Evolutionary conservation across 768 basidiomycete genomes (phyloP), one percentile per base, ranked within the genome.

Genomic region (Tylopilus sp.): DNA sequence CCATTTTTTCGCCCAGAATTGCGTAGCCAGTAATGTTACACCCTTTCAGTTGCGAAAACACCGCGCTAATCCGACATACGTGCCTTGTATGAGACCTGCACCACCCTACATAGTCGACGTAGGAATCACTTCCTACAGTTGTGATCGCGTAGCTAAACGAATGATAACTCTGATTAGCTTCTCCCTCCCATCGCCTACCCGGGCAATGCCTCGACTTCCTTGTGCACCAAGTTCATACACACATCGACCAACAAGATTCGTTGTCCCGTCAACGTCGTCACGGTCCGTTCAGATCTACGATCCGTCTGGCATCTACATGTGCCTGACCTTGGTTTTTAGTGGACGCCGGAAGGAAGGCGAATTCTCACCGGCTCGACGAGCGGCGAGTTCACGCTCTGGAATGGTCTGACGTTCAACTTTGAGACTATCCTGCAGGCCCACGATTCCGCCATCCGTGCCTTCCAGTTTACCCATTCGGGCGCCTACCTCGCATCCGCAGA

Each of bases 341-440:
- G 95, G 93, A 98, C 95, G 17, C 97, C 97, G 1, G 95, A 98
- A 73, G 93, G 87, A 49, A 81, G 97, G 28, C 85, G 97, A 3
- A 78, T 98, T 20, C 73, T 98, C 42, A 98, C 97, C 3, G 97
- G 97, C 17, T 95, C 94, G 11, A 93, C 94, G 20, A 92, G 88
- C 55, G 97, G 97, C 41, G 97, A 98, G 72, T 98, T 99, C 71
- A 98, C 95, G 1, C 80, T 98, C 6, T 98, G 97, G 97, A 99
- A 99, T 59, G 95, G 95, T 23, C 78, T 95, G 21, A 98, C 97
- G 0, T 99, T 98, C 83, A 99, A 98, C 73, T 99, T 98, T 64
- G 97, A 99, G 70, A 97, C 95, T 0, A 98, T 99, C 59, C 81
- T 98, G n/a, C 95, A 98, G 72, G 95, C 95, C 1, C 97, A 99